Conservation (phyloP, 1,284 basidiomycete species). For the Boletus subluridellus region DNA sequence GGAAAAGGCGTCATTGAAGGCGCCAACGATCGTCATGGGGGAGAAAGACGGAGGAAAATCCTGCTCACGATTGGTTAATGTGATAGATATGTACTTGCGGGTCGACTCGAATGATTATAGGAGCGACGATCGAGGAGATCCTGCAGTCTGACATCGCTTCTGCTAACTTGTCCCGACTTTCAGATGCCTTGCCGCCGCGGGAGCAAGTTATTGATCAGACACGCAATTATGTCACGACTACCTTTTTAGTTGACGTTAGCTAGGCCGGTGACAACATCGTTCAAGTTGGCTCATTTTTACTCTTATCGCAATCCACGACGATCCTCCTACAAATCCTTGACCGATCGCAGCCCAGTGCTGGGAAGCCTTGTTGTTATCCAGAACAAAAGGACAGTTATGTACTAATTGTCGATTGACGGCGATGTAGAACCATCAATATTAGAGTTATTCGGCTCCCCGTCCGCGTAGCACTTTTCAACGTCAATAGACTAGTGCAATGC, state of each 20-base stretch:
- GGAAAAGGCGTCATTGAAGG: slow-evolving; percentile 11
- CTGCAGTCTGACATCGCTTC: too few relatives aligned
- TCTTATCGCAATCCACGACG: neutral
- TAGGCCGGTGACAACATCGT: too few relatives aligned
- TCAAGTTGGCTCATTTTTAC: neutral
- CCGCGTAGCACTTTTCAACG: neutral
- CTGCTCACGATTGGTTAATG: slow-evolving; percentile 6
- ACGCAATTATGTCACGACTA: neutral
- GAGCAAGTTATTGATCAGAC: neutral
- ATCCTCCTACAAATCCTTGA: neutral
- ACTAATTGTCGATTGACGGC: neutral
- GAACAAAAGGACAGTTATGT: neutral
- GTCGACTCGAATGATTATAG: slow-evolving; percentile 16
- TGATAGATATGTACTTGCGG: neutral
- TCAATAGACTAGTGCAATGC: neutral
- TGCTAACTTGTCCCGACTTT: too few relatives aligned
- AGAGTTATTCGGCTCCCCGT: neutral
- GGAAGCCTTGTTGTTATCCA: neutral
- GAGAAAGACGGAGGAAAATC: slow-evolving; percentile 3
- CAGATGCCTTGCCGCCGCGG: too few relatives aligned
- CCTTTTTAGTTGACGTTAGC: neutral
- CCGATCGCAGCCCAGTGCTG: neutral
- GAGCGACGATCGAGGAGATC: slow-evolving; percentile 13
- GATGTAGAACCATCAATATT: neutral
- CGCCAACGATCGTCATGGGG: slow-evolving; percentile 8